Percentiles rank a stretch among this genome's conserved stretches.
Conservation (phyloP, 1,139 yeast species). For the Hansenula lynferdii region DNA sequence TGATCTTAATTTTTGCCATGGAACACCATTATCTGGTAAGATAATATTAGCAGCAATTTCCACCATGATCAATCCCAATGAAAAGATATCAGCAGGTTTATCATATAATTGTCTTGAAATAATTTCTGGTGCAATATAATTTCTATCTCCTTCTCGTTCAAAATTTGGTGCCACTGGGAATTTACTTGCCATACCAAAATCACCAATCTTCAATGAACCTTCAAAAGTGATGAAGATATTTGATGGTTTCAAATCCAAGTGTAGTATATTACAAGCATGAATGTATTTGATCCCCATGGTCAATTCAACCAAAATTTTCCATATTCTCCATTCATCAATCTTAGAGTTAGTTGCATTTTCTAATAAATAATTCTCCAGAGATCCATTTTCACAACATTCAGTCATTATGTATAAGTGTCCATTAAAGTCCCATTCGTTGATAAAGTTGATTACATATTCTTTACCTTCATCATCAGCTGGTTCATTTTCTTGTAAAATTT, state of each 20-base stretch:
- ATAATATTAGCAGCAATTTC: slow-evolving; percentile 96
- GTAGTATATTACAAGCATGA: slow-evolving; percentile 72
- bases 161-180: slow-evolving; percentile 41
- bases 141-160: slow-evolving; percentile 96
- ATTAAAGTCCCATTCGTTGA: slow-evolving; percentile 77
- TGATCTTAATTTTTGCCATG: slow-evolving; percentile 94
- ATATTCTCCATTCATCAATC: slow-evolving; percentile 91
- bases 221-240: slow-evolving; percentile 92
- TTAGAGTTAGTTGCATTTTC: slow-evolving; percentile 75
- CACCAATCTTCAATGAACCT: slow-evolving; percentile 69
- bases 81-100: slow-evolving; percentile 91
- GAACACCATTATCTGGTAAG: slow-evolving; percentile 92
- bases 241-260: slow-evolving; percentile 91
- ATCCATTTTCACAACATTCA: slow-evolving; percentile 93
- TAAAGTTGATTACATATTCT: slow-evolving; percentile 72
- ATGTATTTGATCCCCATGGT: slow-evolving; percentile 75
- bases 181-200: slow-evolving; percentile 66
- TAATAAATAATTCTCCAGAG: slow-evolving; percentile 71
- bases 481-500: slow-evolving; percentile 33
- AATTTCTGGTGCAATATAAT: slow-evolving; percentile 96
- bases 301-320: slow-evolving; percentile 90
- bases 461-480: slow-evolving; percentile 66
- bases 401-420: slow-evolving; percentile 87
- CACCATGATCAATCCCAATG: slow-evolving; percentile 85
- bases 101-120: slow-evolving; percentile 79